Evolutionary conservation across 768 basidiomycete genomes (phyloP).

Genomic region (Hygrocybe punicea): DNA sequence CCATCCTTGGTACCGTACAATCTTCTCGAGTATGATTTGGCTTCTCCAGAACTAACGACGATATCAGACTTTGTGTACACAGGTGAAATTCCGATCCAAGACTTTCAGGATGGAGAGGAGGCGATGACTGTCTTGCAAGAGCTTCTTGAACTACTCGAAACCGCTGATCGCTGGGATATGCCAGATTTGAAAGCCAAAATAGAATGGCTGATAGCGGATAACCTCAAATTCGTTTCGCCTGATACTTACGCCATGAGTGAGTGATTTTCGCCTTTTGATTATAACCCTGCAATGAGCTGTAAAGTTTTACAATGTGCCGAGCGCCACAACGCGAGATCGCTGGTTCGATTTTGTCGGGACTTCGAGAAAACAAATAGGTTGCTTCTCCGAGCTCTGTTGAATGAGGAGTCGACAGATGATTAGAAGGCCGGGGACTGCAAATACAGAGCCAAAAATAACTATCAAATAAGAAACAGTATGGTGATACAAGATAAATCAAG

Average conservation of each 20-base stretch:
- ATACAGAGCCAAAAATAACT: too few species aligned
- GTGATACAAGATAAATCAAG: too few species aligned
- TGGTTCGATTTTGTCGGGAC: slow-evolving; percentile 13
- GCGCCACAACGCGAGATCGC: slow-evolving; percentile 6
- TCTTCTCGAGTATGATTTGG: background rate
- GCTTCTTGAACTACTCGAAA: slow-evolving; percentile 14
- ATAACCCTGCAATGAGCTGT: slow-evolving; percentile 1
- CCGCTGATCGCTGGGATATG: slow-evolving; percentile 17
- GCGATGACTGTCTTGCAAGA: slow-evolving; percentile 15
- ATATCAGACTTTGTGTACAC: background rate
- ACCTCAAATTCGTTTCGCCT: slow-evolving; percentile 12
- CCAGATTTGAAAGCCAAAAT: slow-evolving; percentile 17
- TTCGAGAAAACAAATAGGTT: slow-evolving; percentile 10
- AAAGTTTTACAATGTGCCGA: slow-evolving; percentile 2
- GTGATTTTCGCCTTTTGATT: background rate
- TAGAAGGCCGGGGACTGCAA: too few species aligned
- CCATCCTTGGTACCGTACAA: slow-evolving; percentile 12
- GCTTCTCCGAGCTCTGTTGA: background rate
- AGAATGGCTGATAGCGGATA: slow-evolving; percentile 11
- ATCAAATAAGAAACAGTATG: too few species aligned
- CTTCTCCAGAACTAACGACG: background rate
- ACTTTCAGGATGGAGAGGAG: slow-evolving; percentile 4
- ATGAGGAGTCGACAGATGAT: background rate
- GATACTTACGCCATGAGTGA: slow-evolving; percentile 15
- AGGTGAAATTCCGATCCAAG: background rate